These are phyloP conservation scores for Knufia petricola DNA, from an alignment of 2,329 filamentous ascomycete species.

Conservation along the genomic window DNA sequence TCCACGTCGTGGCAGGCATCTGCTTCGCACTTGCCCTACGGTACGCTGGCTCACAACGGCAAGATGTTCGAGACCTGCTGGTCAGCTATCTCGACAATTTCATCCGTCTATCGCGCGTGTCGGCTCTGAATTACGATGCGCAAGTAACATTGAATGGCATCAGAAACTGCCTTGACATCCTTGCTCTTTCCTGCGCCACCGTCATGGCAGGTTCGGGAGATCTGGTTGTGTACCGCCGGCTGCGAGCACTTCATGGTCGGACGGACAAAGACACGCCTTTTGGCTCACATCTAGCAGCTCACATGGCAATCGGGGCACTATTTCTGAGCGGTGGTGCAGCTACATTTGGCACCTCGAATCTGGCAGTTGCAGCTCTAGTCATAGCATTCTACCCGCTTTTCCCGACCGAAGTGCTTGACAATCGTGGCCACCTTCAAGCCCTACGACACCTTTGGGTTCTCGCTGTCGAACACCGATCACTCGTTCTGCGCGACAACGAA, in stretches of 20 bases:
- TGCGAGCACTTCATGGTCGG: constrained; percentile 79
- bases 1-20: constrained; percentile 80
- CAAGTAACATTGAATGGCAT: constrained; percentile 74
- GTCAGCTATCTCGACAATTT: constrained; percentile 79
- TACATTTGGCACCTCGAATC: constrained; percentile 79
- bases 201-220: constrained; percentile 97
- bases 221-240: constrained; percentile 68
- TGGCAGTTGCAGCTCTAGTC: constrained; percentile 76
- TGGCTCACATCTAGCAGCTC: constrained; percentile 84
- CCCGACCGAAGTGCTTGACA: constrained; percentile 81
- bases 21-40: constrained; percentile 62
- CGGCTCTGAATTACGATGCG: constrained; percentile 62
- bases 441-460: constrained; percentile 97
- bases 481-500: constrained; percentile 78
- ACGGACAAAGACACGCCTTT: constrained; percentile 78
- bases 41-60: constrained; percentile 63
- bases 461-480: constrained; percentile 77
- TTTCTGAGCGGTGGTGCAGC: constrained; percentile 89
- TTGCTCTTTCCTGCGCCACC: constrained; percentile 71
- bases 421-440: constrained; percentile 87
- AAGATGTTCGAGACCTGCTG: constrained; percentile 66
- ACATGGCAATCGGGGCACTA: constrained; percentile 80
- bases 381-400: constrained; percentile 92
- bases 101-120: constrained; percentile 62
- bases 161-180: constrained; percentile 80